Base-by-base conservation (phyloP, 2,329 filamentous ascomycete genomes). In the Penicillium sp. region DNA sequence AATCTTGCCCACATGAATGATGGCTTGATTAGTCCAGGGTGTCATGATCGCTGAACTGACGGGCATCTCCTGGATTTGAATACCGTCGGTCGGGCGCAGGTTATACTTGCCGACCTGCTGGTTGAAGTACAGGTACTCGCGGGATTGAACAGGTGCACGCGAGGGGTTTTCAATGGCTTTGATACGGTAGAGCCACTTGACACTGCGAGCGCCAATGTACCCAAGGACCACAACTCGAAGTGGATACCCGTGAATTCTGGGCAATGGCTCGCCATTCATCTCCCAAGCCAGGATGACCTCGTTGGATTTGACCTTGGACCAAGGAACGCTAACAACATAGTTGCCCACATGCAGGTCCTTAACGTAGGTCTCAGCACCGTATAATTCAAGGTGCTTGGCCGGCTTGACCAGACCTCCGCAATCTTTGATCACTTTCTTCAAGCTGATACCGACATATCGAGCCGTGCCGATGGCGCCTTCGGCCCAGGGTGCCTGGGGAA, bases 291-390 rank as follows among this genome's bases (percentile, higher is more conserved):
- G 71, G 40, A 87, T 70, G 0, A 87, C 84, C 57, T 87, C 81
- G 52, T 84, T 77, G 7, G 74, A 68, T 54, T 81, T 83, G 38
- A 86, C 82, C 64, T 87, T 87, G 6, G 77, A 75, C 71, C 76
- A 83, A 0, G 85, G 84, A 0, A 87, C 80, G 11, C 75, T 80
- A 39, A 86, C 81, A 16, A 78, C 72, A 56, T 87, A 88, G 63
- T 87, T 87, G 68, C 78, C 79, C 0, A 77, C 74, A 36, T 84
- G 68, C 13, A 77, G 74, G 40, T 81, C 78, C 63, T 87, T 87
- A 71, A 87, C 84, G 58, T 88, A 87, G 0, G 82, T 85, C 47
- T 88, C 85, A 1, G 81, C 83, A 0, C 85, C 85, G 47, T 79
- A 81, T 40, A 88, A 76, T 54, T 87, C 84, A 10, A 87, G 64